Evolutionary conservation across 768 basidiomycete genomes (phyloP).

Genomic region (Boletus vinaceobasis): DNA sequence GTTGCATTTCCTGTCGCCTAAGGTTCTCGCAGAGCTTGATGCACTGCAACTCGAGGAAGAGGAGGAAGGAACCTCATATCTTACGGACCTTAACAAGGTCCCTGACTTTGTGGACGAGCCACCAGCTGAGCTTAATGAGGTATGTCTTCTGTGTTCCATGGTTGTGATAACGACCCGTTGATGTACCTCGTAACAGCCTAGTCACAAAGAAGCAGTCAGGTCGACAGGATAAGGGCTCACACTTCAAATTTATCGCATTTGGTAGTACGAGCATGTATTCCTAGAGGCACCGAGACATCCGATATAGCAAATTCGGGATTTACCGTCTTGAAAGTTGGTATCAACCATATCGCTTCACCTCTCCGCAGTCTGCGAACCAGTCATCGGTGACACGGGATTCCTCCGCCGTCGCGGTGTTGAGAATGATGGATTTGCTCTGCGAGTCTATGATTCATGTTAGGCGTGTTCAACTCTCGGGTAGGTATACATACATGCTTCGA

Average conservation of each 20-base stretch:
- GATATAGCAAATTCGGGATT: neutral
- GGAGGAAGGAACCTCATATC: constrained; percentile 86
- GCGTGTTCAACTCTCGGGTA: neutral
- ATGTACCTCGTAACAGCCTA: constrained; percentile 32
- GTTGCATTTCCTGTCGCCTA: neutral
- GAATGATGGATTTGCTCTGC: constrained; percentile 77
- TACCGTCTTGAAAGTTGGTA: neutral
- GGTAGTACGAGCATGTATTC: constrained; percentile 16
- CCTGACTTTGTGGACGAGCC: constrained; percentile 93
- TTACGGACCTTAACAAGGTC: constrained; percentile 78
- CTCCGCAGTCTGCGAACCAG: constrained; percentile 66
- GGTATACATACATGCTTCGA: constrained; percentile 61
- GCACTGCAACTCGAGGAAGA: constrained; percentile 90
- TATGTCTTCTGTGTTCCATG: constrained; percentile 26
- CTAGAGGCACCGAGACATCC: constrained; percentile 1
- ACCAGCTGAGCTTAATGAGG: constrained; percentile 68
- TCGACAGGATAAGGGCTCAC: constrained; percentile 36
- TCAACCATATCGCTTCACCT: constrained; percentile 65
- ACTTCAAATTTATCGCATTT: neutral
- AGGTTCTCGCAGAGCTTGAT: constrained; percentile 71
- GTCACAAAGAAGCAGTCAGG: constrained; percentile 54
- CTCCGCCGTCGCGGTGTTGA: constrained; percentile 64
- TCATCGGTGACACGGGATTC: constrained; percentile 63
- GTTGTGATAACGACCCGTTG: neutral
- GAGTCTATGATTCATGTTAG: constrained; percentile 50